Evolutionary conservation across 2,329 filamentous ascomycete species (phyloP), one percentile per base, ranked within the genome.

Genomic region (Cladorrhinum sp.): DNA sequence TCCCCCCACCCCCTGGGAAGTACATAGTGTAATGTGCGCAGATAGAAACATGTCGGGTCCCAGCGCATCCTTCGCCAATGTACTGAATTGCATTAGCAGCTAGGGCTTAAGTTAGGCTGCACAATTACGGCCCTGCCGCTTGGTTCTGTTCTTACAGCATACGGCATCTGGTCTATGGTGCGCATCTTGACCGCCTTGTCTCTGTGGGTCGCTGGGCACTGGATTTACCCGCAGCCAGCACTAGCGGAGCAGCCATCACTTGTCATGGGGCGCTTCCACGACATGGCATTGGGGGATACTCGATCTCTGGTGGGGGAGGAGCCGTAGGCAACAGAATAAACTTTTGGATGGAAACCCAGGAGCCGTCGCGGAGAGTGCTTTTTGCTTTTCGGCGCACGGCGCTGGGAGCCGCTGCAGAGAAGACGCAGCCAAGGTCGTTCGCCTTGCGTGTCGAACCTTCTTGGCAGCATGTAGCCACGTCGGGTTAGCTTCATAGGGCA

Each of bases 251-350:
- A 30, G 24, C n/a, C 12, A 26, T 24, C 33, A 42, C 33, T 39
- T 12, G 53, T 55, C 33, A 36, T 42, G 30, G 33, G 53, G 30
- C 21, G 18, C 14, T 28, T 28, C 28, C 14, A 14, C 12, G 18
- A 26, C 9, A 55, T 14, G 18, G 30, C 21, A 55, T 39, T 42
- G 33, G 33, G 30, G 14, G 39, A 55, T 24, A 24, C 3, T 16
- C 42, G 42, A 21, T n/a, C n/a, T 7, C 36, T 16, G 36, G 52
- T 36, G 52, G 52, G 52, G 52, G 5, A 36, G 16, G 8, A 16
- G 12, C 23, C 10, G 23, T 21, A 55, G 53, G 53, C 53, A 55
- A 39, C 53, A 55, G 53, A 55, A 55, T 55, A 55, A 55, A 51
- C 14, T 42, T 21, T 42, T 3, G 33, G 10, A 24, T 42, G 33